Evolutionary conservation across 108 stramenopile genomes (phyloP).

Genomic region (Chaetoceros muelleri): DNA sequence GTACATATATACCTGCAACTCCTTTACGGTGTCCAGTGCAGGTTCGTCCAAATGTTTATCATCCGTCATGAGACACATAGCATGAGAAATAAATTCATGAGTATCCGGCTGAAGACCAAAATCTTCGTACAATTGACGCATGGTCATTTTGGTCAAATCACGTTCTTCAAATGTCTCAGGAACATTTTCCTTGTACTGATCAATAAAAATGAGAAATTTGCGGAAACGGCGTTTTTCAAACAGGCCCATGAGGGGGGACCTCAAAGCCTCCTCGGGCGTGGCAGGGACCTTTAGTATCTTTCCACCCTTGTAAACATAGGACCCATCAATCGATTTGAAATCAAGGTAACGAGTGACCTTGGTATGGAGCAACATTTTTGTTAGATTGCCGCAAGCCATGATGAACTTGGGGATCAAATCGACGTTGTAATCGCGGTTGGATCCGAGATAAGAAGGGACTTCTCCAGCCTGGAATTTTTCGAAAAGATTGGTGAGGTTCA

Average conservation of each 20-base stretch:
- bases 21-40: conserved; percentile 79
- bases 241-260: conserved; percentile 88
- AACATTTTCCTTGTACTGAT: conserved; percentile 73
- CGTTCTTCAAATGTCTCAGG: conserved; percentile 72
- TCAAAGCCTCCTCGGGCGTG: conserved; percentile 86
- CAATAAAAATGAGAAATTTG: conserved; percentile 89
- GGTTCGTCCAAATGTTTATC: conserved; percentile 90
- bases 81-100: conserved; percentile 97
- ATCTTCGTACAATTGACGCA: conserved; percentile 87
- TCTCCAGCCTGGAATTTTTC: conserved; percentile 90
- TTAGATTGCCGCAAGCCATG: conserved; percentile 98
- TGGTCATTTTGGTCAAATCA: conserved; percentile 88
- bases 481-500: conserved; percentile 94
- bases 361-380: conserved; percentile 97
- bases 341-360: conserved; percentile 97
- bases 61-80: conserved; percentile 95
- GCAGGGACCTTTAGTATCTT: conserved; percentile 92
- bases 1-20: conserved; percentile 88
- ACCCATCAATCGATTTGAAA: conserved; percentile 94
- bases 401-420: conserved; percentile 99
- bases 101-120: conserved; percentile 91
- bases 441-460: conserved; percentile 68
- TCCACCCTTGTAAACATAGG: conserved; percentile 92
- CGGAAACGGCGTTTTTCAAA: conserved; percentile 98
- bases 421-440: conserved; percentile 95